These are phyloP conservation scores for Globisporangium cystogenes DNA, from an alignment of 352 stramenopile species.

Conservation along the genomic window DNA sequence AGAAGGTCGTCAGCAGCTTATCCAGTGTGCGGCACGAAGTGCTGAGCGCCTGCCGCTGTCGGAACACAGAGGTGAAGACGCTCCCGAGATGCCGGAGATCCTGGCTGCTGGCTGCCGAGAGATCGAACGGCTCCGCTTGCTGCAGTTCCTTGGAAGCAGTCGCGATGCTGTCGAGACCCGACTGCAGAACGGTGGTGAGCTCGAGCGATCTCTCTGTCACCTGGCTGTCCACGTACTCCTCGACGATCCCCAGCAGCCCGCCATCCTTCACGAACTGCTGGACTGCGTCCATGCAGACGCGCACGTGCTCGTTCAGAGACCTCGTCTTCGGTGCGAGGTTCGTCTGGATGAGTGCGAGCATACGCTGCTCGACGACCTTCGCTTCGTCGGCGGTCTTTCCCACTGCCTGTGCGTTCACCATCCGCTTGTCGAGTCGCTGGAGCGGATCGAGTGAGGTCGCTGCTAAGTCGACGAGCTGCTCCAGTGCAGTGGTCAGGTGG, in stretches of 20 bases:
- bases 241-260: background rate
- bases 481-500: slow-evolving; percentile 13
- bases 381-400: slow-evolving; percentile 67
- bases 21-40: slow-evolving; percentile 1
- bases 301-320: slow-evolving; percentile 4
- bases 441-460: slow-evolving; percentile 43
- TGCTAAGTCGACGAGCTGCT: slow-evolving; percentile 21
- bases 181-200: slow-evolving; percentile 1
- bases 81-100: slow-evolving; percentile 1
- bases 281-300: background rate
- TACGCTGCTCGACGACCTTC: slow-evolving; percentile 59
- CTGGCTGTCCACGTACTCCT: slow-evolving; percentile 24
- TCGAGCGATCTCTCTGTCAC: slow-evolving; percentile 5
- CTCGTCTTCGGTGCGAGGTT: slow-evolving; percentile 12
- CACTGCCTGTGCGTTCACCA: slow-evolving; percentile 29
- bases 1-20: slow-evolving; percentile 7
- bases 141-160: background rate
- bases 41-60: slow-evolving; percentile 1
- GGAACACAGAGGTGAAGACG: slow-evolving; percentile 4
- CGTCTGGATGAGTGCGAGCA: slow-evolving; percentile 22
- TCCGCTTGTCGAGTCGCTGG: slow-evolving; percentile 33
- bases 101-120: background rate
- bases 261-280: background rate
- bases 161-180: background rate
- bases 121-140: background rate